Base-by-base conservation (phyloP, 768 basidiomycete genomes). In the Rhizopogon vulgaris region DNA sequence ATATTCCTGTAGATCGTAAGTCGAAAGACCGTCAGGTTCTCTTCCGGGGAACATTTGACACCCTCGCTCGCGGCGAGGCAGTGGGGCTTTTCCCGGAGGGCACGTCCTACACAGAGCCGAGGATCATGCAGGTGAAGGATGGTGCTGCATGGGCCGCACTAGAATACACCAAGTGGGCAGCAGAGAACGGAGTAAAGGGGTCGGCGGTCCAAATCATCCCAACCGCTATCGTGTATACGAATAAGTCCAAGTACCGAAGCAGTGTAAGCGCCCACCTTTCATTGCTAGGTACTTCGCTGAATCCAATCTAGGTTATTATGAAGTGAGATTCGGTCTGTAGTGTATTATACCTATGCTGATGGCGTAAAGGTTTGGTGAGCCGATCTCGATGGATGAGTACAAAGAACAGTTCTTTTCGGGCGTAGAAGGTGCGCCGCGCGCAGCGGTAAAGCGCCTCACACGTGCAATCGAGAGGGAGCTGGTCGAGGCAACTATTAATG, bases 1-100 rank as follows among this genome's bases (percentile, higher is more conserved):
- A 96, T 68, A 94, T 99, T 57, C 94, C 95, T 22, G 95, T 98
- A 34, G 94, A 96, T 68, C 82, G 96, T 54, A 94, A 90, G 72
- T 90, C 81, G 55, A 92, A 91, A 72, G 94, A 99, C 71, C 85
- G 92, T 51, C 87, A 88, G 61, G 78, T 81, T 17, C 75, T 98
- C 15, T 94, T 96, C 72, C 80, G 82, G 56, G 89, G 91, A 39
- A 96, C 94, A 0, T 86, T 97, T 60, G 87, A 95, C 48, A 85
- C 87, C 1, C 77, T 99, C 38, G 77, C 83, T 15, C 73, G 73
- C n/a, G 90, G 88, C 14, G 78, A 85, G 55, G 89, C 83, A 17
- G 90, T 99, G 49, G 95, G 92, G 6, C 76, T 98, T 39, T 99
- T 99, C 65, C 93, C 93, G 7, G 93, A 95, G 68, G 93, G 92